Percentiles rank a stretch among this genome's conserved stretches.
Evolutionary conservation across 2,329 filamentous ascomycete genomes (phyloP).

Genomic region (Colletotrichum orchidophilum): DNA sequence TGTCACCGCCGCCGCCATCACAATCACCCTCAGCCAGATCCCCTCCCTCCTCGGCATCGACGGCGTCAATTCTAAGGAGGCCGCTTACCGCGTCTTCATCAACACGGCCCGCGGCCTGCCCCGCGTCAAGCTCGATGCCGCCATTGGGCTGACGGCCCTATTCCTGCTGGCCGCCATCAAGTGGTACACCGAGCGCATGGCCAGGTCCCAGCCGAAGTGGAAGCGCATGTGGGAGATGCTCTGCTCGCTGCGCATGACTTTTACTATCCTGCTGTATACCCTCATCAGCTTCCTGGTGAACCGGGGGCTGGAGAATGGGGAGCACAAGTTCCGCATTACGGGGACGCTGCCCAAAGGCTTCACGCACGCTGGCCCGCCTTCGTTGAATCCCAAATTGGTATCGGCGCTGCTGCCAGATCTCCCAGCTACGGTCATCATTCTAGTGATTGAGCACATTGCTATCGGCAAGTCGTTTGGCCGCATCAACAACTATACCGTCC

Average conservation of each 20-base stretch:
- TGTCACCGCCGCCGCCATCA: conserved; percentile 63
- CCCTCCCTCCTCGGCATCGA: conserved; percentile 61
- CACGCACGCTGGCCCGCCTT: conserved; percentile 68
- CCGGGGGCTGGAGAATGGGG: conserved; percentile 54
- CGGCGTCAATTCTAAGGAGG: conserved; percentile 58
- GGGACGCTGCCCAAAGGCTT: conserved; percentile 65
- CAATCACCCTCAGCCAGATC: conserved; percentile 59
- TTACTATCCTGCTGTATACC: conserved; percentile 80
- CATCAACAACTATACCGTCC: conserved; percentile 80
- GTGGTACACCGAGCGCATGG: conserved; percentile 64
- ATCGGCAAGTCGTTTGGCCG: conserved; percentile 86
- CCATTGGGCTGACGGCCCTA: conserved; percentile 76
- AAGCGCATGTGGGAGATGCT: conserved; percentile 77
- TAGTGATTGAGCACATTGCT: conserved; percentile 85
- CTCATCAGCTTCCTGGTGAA: conserved; percentile 77
- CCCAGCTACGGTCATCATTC: conserved; percentile 78
- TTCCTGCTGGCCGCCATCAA: conserved; percentile 72
- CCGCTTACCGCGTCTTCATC: conserved; percentile 61
- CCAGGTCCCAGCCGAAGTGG: conserved; percentile 66
- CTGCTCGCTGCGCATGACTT: conserved; percentile 78
- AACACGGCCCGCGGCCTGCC: conserved; percentile 58
- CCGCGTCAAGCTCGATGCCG: conserved; percentile 71
- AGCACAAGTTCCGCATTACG: conserved; percentile 69
- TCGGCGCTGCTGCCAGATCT: conserved; percentile 67
- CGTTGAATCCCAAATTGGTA: conserved; percentile 64